phyloP scores from a whole-genome alignment of 352 stramenopile genomes.

The Pythium biforme region DNA sequence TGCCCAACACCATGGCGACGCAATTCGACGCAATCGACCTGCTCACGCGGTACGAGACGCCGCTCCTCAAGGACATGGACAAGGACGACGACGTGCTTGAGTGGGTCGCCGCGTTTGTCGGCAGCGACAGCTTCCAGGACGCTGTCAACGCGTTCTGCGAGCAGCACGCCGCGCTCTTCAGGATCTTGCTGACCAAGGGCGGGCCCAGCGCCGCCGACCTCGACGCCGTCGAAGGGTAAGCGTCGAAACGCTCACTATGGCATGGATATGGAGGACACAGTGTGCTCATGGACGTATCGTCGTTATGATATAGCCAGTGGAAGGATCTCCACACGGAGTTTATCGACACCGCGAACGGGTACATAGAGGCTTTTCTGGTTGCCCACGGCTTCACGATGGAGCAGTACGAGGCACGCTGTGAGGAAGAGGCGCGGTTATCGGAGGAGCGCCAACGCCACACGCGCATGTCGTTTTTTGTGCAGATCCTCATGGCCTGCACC shows the following conservation, averaged over 20 bases:
- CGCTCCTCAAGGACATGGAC: conserved; percentile 83
- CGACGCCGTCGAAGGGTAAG: conserved; percentile 57
- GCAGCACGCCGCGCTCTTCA: conserved; percentile 54
- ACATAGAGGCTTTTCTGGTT: conserved; percentile 64
- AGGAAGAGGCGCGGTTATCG: conserved; percentile 68
- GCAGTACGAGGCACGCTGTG: conserved; percentile 64
- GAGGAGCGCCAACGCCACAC: conserved; percentile 76
- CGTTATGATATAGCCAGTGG: conserved; percentile 36
- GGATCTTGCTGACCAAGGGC: conserved; percentile 61
- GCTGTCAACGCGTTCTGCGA: conserved; percentile 65
- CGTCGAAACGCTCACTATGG: too few species aligned
- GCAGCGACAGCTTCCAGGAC: conserved; percentile 68
- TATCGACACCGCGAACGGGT: conserved; percentile 63
- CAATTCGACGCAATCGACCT: conserved; percentile 81
- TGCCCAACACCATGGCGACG: conserved; percentile 28
- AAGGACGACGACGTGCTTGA: conserved; percentile 74
- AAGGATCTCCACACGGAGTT: conserved; percentile 70
- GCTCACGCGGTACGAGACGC: conserved; percentile 75
- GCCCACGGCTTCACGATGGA: conserved; percentile 69
- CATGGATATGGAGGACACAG: too few species aligned
- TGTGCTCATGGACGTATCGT: not conserved
- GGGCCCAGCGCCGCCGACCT: conserved; percentile 55
- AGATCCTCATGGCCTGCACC: conserved; percentile 73
- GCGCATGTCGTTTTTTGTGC: conserved; percentile 76
- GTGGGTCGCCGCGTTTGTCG: conserved; percentile 74